These are phyloP conservation scores for Capsicum baccatum DNA, from an alignment of 257 asterid genomes.

Conservation along the genomic window DNA sequence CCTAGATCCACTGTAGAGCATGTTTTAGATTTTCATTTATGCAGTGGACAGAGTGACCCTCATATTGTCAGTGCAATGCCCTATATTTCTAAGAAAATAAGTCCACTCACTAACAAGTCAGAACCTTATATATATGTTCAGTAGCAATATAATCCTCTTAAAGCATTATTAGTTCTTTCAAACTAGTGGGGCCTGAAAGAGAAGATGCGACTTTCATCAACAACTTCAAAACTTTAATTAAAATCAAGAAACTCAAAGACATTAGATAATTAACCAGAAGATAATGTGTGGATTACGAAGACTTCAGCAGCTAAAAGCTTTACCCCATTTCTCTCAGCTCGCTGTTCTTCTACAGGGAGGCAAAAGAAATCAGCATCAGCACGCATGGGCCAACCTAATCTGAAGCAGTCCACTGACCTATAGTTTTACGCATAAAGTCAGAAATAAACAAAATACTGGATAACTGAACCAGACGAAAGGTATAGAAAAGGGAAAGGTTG, in stretches of 20 bases:
- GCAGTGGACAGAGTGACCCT: not conserved
- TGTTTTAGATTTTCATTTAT: not conserved
- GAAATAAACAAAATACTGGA: slow-evolving; percentile 23
- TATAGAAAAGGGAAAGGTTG: slow-evolving; percentile 28
- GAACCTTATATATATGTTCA: not conserved
- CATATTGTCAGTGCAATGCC: slow-evolving; percentile 18
- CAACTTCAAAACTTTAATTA: not conserved
- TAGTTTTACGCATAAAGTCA: slow-evolving; percentile 28
- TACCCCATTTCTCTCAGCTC: slow-evolving; percentile 79
- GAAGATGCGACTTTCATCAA: not conserved
- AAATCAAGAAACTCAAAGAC: slow-evolving; percentile 17
- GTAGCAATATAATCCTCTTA: not conserved
- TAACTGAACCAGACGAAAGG: not conserved
- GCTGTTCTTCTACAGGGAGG: slow-evolving; percentile 50
- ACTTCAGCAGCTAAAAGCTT: slow-evolving; percentile 25
- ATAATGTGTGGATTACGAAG: not conserved
- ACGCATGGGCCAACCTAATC: slow-evolving; percentile 99
- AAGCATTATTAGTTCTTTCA: not conserved
- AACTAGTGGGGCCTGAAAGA: not conserved
- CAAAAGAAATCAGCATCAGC: slow-evolving; percentile 99
- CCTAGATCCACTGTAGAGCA: not conserved
- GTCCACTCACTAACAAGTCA: not conserved
- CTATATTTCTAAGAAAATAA: not conserved
- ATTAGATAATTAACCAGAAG: not conserved
- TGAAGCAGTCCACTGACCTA: slow-evolving; percentile 99